These are phyloP conservation scores for Primulina eburnea DNA, from an alignment of 257 asterid genomes.

Conservation along the genomic window DNA sequence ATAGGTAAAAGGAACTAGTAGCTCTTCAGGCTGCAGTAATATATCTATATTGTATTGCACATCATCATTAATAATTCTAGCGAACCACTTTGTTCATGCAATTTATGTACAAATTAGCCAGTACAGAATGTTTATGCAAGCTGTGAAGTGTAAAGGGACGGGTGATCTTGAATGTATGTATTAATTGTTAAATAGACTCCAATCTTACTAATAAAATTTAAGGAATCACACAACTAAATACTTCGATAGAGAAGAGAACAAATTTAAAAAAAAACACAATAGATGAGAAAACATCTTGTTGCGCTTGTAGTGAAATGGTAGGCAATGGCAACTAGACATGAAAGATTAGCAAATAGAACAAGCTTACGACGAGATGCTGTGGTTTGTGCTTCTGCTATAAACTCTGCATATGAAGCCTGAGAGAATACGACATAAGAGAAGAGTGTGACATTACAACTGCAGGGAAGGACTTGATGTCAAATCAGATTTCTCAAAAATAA, in stretches of 20 bases:
- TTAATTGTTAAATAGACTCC: too few species aligned
- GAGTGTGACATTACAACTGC: neutral
- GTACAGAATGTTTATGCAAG: too few species aligned
- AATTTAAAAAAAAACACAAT: neutral
- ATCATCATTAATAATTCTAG: neutral
- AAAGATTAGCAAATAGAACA: conserved; percentile 1
- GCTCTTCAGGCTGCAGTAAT: conserved; percentile 8
- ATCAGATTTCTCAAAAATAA: conserved; percentile 1
- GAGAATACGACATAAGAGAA: conserved; percentile 13
- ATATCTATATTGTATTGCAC: neutral
- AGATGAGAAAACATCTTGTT: conserved; percentile 1
- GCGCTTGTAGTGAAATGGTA: conserved; percentile 2
- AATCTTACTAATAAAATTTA: too few species aligned
- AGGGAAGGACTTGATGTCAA: neutral
- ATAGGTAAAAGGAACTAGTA: neutral
- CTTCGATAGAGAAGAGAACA: neutral
- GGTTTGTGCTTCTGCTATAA: conserved; percentile 65
- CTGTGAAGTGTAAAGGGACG: too few species aligned
- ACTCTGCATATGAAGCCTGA: conserved; percentile 76
- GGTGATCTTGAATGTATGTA: too few species aligned
- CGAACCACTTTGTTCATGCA: neutral
- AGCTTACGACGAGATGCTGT: conserved; percentile 75
- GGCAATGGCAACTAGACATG: conserved; percentile 1
- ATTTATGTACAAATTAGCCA: neutral
- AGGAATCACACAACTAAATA: neutral